phyloP scores from a whole-genome alignment of 495 filamentous ascomycete genomes.

The Xylaria flabelliformis region DNA sequence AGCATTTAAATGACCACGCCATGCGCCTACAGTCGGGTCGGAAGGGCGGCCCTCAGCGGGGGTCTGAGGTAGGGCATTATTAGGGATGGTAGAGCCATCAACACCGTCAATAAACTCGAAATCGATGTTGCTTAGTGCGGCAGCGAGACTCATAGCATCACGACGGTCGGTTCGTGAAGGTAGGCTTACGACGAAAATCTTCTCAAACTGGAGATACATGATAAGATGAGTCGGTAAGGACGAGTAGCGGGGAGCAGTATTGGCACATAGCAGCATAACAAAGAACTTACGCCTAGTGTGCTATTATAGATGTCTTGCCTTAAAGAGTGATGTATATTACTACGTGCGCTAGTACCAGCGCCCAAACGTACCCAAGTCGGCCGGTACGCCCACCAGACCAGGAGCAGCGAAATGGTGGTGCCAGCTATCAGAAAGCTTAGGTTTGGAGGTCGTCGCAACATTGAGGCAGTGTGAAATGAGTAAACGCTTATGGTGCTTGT shows the following conservation, averaged over 20 bases:
- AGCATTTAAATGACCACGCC: slow-evolving; percentile 43
- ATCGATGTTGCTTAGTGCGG: slow-evolving; percentile 53
- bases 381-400: slow-evolving; percentile 10
- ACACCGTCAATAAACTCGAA: slow-evolving; percentile 59
- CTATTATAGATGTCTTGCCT: slow-evolving; percentile 32
- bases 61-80: slow-evolving; percentile 45
- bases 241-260: neutral
- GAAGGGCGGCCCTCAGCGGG: slow-evolving; percentile 17
- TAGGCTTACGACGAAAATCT: slow-evolving; percentile 61
- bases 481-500: neutral
- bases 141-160: slow-evolving; percentile 56
- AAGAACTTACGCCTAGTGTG: slow-evolving; percentile 33
- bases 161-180: slow-evolving; percentile 60
- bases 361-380: neutral
- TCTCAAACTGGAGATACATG: slow-evolving; percentile 50
- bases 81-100: slow-evolving; percentile 40
- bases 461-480: neutral
- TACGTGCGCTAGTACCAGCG: neutral
- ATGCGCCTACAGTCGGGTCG: slow-evolving; percentile 32
- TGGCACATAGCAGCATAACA: neutral
- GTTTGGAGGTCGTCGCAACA: slow-evolving; percentile 4
- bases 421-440: slow-evolving; percentile 5
- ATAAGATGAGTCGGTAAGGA: neutral
- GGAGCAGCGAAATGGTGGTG: slow-evolving; percentile 2
- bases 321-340: neutral